Base-by-base conservation (phyloP, 2,329 filamentous ascomycete genomes). In the Byssoonygena ceratinophila region DNA sequence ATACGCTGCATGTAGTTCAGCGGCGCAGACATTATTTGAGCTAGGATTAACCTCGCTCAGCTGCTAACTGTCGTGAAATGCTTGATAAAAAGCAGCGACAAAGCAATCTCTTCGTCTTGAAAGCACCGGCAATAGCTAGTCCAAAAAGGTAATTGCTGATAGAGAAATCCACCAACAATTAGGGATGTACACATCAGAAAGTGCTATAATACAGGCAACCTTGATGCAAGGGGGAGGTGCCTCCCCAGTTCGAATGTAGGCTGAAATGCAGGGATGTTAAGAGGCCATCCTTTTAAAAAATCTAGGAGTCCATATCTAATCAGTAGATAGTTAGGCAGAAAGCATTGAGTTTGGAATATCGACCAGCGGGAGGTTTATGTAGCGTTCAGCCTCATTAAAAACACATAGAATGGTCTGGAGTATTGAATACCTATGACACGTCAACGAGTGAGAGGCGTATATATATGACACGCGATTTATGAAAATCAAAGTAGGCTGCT, bases 341-440 rank as follows among this genome's bases (percentile, higher is more conserved):
- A 37, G n/a, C 12, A 8, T 46, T 37, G 29, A 27, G 12, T 37
- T 36, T 36, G 20, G 22, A 37, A 16, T 23, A 27, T 34, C 16
- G 22, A 37, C 34, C 12, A 16, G 37, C 22, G 20, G 18, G 16
- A n/a, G 20, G 23, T 43, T 37, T 27, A 12, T 32, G 47, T 16
- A 8, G 11, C 3, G 9, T 41, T 43, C 47, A 50, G 47, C 47
- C 47, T 41, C 47, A 43, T 43, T 50, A 22, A 20, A n/a, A 23
- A 3, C 8, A 14, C 16, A 34, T 23, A 1, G 27, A n/a, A 16
- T 6, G 27, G 16, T n/a, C 16, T 32, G 11, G 18, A 34, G 22
- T 23, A 22, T 25, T n/a, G 27, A 9, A 25, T 43, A 34, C 2
- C 36, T 23, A 32, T 41, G 47, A 50, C 47, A 43, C 37, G 47